Evolutionary conservation across 2,329 filamentous ascomycete genomes (phyloP), one percentile per base, ranked within the genome.

Genomic region (Alternaria alternata): DNA sequence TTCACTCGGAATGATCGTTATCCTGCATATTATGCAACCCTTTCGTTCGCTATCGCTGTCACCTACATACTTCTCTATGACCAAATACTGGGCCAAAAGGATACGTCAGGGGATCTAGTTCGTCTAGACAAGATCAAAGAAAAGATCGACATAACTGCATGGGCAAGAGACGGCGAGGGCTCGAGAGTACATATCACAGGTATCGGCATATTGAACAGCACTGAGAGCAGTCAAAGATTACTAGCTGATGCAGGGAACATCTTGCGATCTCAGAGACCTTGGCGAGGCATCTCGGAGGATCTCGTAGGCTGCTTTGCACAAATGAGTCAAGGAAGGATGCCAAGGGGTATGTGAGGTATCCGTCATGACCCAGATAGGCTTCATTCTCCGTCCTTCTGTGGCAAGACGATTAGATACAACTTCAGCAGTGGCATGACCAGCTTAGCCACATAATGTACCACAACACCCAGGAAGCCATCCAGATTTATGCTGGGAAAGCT

Each of bases 361-460:
- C 5, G 6, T 36, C 34, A 14, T 7, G 7, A 16, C 12, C 5
- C 16, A 12, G 34, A 16, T 12, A n/a, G 16, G 34, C 34, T 16
- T 22, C 30, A 47, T 47, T 47, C 43, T n/a, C 28, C 43, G 43
- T 22, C n/a, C 26, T 30, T 47, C 43, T 47, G 43, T n/a, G 43
- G 16, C 20, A 47, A 30, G 16, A 47, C 11, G 16, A 12, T 47
- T 11, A 24, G 26, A 22, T 47, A 47, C 24, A 47, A 47, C 22
- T 30, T 47, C 20, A 47, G 22, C 43, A 47, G 14, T 26, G 43
- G 43, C 24, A 47, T 30, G 43, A 47, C 43, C 20, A 47, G 24
- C 26, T 22, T 47, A 30, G 43, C 43, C 22, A 30, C 43, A 26
- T 28, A 26, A 16, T 26, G 20, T 22, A 47, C 24, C 20, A 47